Evolutionary conservation across 2,329 filamentous ascomycete species (phyloP), one percentile per base, ranked within the genome.

Genomic region (Phialophora verrucosa): DNA sequence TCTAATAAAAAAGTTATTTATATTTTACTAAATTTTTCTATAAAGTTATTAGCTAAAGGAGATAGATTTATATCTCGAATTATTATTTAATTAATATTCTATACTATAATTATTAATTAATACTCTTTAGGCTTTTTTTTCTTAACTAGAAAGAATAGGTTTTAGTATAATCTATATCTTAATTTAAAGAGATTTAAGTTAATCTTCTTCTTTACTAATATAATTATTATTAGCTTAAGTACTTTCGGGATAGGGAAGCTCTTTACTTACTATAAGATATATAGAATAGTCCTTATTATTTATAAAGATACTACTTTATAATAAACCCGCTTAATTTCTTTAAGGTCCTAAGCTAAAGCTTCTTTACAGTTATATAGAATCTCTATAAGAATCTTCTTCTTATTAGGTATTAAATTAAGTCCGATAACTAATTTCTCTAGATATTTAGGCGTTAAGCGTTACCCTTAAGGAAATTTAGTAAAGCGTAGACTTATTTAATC

Each of bases 301-400:
- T 58, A 58, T 27, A 27, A 20, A 23, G 55, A 20, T 12, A 38
- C 27, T 12, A 58, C 55, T 42, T 58, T 27, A 25, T 58, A 58
- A 29, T 58, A 31, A 11, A 57, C 54, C 11, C 31, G 1, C 1
- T n/a, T 20, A 20, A 57, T 57, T 10, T 57, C 55, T 32, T 57
- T 42, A 14, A 27, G 14, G 5, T 58, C 12, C 20, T 58, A 58
- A n/a, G 32, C 23, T 17, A 58, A 7, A 12, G 55, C 35, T 23
- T 14, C 35, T 47, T 58, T 23, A 4, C n/a, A 12, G 20, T 58
- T 58, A 58, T 47, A 58, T 31, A 58, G 38, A 47, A 58, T 47
- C 20, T 58, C 20, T n/a, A 58, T 23, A 5, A 58, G 14, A 12
- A 58, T 17, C 35, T 58, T 12, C 23, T 58, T 58, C 55, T 58